Base-by-base conservation (phyloP, 352 stramenopile species). In the Phytopythium oedochilum region DNA sequence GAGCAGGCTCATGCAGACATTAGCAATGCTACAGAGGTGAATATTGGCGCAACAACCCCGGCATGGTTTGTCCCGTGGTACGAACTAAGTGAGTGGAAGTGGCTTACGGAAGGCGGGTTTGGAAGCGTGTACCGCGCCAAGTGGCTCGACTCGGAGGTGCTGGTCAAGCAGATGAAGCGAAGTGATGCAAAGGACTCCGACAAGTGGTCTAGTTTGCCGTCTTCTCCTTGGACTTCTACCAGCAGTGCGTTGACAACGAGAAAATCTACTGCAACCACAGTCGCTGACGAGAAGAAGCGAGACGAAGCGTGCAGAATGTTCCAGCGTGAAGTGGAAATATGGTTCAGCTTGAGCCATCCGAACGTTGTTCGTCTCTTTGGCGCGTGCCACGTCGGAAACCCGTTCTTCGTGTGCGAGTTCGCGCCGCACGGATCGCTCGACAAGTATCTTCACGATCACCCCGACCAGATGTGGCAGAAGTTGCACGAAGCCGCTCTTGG, bases 331-430 rank as follows among this genome's bases (percentile, higher is more conserved):
- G 60, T 67, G 5, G 25, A 43, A 3, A 60, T 67, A 23, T 67
- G 60, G 60, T 64, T 67, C n/a, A 18, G 31, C 0, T 46, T 63
- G 7, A 60, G 32, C 18, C 60, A 67, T 20, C 60, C 60, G 14
- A 36, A 67, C 14, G 29, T 67, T 12, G 52, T 67, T 29, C 49
- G 40, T 22, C 55, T 67, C 10, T 67, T 64, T 2, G 60, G 60
- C 3, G 54, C 60, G 0, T 67, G 55, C 17, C 55, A 67, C 29
- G 54, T 66, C 3, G 48, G 55, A 3, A 56, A 17, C 3, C 60
- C 49, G 0, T 66, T 59, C 18, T 66, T 66, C 29, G 47, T 53
- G 32, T 69, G 51, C 9, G 42, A 34, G 22, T 48, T 22, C 23
- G 42, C 42, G 0, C 0, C 12, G 1, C 20, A 48, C 12, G 12